These are phyloP conservation scores for Phytophthora nicotianae DNA, from an alignment of 352 stramenopile genomes.

Conservation along the genomic window DNA sequence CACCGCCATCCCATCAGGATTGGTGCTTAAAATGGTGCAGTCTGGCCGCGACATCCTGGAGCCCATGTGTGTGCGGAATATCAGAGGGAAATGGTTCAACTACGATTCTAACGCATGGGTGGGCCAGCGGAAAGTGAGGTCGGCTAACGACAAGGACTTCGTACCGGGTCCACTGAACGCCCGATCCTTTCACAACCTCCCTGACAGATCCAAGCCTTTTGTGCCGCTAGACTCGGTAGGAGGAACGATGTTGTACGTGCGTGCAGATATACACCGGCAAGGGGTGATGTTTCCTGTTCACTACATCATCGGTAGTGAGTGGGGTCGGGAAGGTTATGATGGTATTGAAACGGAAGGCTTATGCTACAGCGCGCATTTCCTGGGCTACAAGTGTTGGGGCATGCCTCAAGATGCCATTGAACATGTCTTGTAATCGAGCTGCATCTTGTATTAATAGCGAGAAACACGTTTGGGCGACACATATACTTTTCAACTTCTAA, in stretches of 20 bases:
- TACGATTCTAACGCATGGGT: constrained; percentile 33
- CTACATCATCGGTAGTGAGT: constrained; percentile 47
- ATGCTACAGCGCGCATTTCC: constrained; percentile 48
- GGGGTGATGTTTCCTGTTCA: constrained; percentile 47
- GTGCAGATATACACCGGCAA: constrained; percentile 50
- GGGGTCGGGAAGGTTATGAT: constrained; percentile 49
- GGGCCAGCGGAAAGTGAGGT: constrained; percentile 16
- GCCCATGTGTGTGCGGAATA: constrained; percentile 15
- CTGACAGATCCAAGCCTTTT: constrained; percentile 16
- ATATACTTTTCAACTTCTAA: too few relatives aligned
- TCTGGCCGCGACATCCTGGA: constrained; percentile 23
- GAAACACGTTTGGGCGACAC: too few relatives aligned
- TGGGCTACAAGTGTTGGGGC: constrained; percentile 53
- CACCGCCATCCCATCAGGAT: constrained; percentile 22
- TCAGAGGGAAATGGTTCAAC: constrained; percentile 3
- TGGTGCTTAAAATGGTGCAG: constrained; percentile 44
- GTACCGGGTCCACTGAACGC: constrained; percentile 22
- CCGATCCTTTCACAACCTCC: constrained; percentile 13
- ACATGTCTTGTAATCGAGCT: constrained; percentile 9
- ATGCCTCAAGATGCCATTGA: constrained; percentile 44
- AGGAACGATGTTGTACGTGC: constrained; percentile 55
- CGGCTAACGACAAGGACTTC: constrained; percentile 7
- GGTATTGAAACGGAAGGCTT: constrained; percentile 59
- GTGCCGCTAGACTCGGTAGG: constrained; percentile 51
- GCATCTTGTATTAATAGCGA: too few relatives aligned